Evolutionary conservation across 768 basidiomycete species (phyloP).

Genomic region (Mycena pura): DNA sequence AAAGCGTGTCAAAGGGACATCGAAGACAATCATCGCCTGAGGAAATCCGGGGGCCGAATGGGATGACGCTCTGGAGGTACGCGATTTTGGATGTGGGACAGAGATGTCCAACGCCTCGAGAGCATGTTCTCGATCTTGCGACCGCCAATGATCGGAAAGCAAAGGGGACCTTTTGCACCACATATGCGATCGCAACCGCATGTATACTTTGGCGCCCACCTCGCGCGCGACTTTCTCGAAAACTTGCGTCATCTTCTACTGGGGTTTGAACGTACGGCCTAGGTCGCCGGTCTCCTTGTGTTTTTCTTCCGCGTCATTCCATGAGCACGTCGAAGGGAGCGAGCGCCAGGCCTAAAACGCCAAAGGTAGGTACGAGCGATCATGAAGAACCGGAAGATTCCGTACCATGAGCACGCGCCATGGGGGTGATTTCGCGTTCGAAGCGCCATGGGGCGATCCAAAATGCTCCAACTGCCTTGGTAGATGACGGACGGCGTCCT

Average conservation of each 20-base stretch:
- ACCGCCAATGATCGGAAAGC: conserved; percentile 44
- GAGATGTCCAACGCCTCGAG: conserved; percentile 55
- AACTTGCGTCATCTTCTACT: conserved; percentile 51
- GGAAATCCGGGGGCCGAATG: conserved; percentile 59
- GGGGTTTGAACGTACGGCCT: conserved; percentile 40
- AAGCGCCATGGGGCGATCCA: conserved; percentile 43
- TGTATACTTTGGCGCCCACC: conserved; percentile 54
- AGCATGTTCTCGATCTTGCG: conserved; percentile 59
- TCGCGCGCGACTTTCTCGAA: conserved; percentile 59
- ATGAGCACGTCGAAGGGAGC: conserved; percentile 5
- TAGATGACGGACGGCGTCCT: conserved; percentile 50
- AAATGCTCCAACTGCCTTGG: conserved; percentile 47
- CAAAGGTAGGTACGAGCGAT: not conserved
- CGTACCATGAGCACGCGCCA: conserved; percentile 23
- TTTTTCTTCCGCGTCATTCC: conserved; percentile 43
- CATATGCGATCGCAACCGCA: conserved; percentile 60
- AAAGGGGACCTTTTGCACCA: conserved; percentile 58
- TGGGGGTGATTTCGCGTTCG: conserved; percentile 53
- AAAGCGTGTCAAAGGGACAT: not conserved
- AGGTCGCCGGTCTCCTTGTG: conserved; percentile 35
- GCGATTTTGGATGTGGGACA: conserved; percentile 53
- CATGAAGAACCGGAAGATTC: not conserved
- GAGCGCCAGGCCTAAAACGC: conserved; percentile 3
- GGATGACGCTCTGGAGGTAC: conserved; percentile 48
- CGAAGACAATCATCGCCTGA: conserved; percentile 35